phyloP scores from a whole-genome alignment of 345 rosid species.

The Euphorbia lathyris region DNA sequence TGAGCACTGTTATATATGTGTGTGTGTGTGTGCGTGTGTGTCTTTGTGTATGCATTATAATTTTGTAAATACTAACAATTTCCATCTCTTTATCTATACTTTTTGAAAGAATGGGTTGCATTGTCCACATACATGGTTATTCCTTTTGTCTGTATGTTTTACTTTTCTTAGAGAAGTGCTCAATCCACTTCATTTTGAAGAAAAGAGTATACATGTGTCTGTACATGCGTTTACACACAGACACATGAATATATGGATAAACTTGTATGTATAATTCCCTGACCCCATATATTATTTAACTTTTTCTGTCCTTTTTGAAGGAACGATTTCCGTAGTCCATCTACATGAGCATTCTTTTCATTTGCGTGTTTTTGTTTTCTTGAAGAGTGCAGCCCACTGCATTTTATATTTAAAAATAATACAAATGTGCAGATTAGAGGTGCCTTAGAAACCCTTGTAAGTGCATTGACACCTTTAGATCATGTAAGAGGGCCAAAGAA shows the following conservation, averaged over 20 bases:
- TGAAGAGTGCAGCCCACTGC: not conserved
- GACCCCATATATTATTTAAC: not conserved
- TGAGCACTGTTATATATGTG: not conserved
- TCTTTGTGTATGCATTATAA: too few species aligned
- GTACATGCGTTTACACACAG: not conserved
- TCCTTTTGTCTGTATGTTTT: not conserved
- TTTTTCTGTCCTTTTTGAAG: not conserved
- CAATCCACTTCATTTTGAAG: not conserved
- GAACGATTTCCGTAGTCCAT: not conserved
- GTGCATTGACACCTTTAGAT: slow-evolving; percentile 84
- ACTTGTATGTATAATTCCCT: too few species aligned
- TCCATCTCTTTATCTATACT: not conserved
- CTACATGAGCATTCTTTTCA: not conserved
- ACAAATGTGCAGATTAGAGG: slow-evolving; percentile 66
- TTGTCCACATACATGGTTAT: not conserved
- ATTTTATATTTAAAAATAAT: not conserved
- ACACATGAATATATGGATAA: not conserved
- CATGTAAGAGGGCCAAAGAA: slow-evolving; percentile 67
- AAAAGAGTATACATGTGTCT: slow-evolving; percentile 10
- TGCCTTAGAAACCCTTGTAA: slow-evolving; percentile 88
- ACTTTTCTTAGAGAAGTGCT: not conserved
- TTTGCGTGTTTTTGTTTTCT: not conserved
- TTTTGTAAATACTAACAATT: not conserved
- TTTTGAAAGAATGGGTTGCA: not conserved
- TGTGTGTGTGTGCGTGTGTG: not conserved